Evolutionary conservation across 345 rosid genomes (phyloP).

Genomic region (Erysimum cheiranthoides): DNA sequence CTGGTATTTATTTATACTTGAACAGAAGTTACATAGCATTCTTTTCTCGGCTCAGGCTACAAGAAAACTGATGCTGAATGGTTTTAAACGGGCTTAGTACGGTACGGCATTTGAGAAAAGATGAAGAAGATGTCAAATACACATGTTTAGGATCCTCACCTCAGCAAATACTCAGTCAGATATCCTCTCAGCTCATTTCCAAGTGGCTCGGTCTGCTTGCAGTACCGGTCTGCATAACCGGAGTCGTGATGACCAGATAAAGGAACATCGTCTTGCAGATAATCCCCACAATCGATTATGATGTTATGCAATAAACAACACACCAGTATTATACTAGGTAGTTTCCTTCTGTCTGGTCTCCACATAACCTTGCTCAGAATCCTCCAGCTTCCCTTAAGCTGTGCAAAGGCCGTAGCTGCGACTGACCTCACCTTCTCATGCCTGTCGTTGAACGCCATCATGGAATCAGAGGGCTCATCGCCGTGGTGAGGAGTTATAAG

Average conservation of each 20-base stretch:
- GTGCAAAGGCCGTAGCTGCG: constrained; percentile 73
- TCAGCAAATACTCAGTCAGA: constrained; percentile 60
- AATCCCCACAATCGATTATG: constrained; percentile 76
- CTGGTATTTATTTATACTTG: not conserved
- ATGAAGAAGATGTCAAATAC: not conserved
- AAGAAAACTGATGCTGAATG: not conserved
- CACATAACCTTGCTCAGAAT: constrained; percentile 93
- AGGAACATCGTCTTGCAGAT: constrained; percentile 68
- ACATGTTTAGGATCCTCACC: constrained; percentile 4
- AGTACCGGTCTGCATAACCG: constrained; percentile 68
- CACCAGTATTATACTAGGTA: constrained; percentile 84
- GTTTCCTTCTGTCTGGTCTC: constrained; percentile 93
- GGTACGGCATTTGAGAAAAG: not conserved
- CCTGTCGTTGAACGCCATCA: constrained; percentile 53
- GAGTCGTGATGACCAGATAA: constrained; percentile 72
- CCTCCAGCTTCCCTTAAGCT: constrained; percentile 92
- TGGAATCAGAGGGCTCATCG: constrained; percentile 45
- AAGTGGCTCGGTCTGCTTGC: constrained; percentile 65
- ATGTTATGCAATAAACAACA: constrained; percentile 92
- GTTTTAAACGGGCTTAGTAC: not conserved
- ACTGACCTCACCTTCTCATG: constrained; percentile 73
- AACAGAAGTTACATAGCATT: not conserved
- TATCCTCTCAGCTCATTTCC: constrained; percentile 63
- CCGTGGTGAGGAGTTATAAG: constrained; percentile 75
- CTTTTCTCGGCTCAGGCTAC: not conserved